Conservation (phyloP, 2,329 filamentous ascomycete species). For the Pseudophaeomoniella oleicola region DNA sequence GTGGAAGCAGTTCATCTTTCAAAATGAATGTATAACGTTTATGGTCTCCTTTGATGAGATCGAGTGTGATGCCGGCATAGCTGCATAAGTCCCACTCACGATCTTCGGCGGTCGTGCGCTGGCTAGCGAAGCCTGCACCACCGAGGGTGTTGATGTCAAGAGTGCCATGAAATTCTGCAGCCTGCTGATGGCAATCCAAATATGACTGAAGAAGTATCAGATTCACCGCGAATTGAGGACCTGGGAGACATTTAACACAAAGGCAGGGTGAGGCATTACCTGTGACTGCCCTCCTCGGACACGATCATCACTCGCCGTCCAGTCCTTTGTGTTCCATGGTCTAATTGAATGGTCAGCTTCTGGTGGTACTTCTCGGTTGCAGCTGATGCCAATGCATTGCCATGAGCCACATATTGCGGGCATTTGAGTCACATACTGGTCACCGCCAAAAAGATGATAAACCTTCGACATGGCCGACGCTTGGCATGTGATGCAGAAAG, state of each 20-base stretch:
- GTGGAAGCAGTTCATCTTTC: slow-evolving; percentile 52
- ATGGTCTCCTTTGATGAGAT: slow-evolving; percentile 38
- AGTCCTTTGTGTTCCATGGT: slow-evolving; percentile 42
- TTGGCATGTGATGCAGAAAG: too few relatives aligned
- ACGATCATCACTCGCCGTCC: slow-evolving; percentile 58
- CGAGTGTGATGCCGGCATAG: slow-evolving; percentile 47
- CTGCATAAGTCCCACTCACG: slow-evolving; percentile 47
- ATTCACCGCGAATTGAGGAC: slow-evolving; percentile 7
- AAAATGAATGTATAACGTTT: slow-evolving; percentile 62
- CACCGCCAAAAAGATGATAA: slow-evolving; percentile 1
- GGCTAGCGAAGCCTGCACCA: slow-evolving; percentile 70
- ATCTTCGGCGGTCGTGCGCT: slow-evolving; percentile 47
- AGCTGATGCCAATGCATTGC: not conserved
- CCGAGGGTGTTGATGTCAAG: slow-evolving; percentile 63
- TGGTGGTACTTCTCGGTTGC: not conserved
- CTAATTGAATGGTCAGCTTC: slow-evolving; percentile 4
- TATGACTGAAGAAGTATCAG: slow-evolving; percentile 27
- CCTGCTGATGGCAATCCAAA: slow-evolving; percentile 23
- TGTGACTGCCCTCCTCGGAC: slow-evolving; percentile 60
- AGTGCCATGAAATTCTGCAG: slow-evolving; percentile 47
- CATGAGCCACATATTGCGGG: not conserved
- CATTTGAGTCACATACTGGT: not conserved
- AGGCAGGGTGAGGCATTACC: too few relatives aligned
- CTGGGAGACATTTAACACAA: not conserved
- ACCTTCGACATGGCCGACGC: not conserved